These are phyloP conservation scores for Podospora australis DNA, from an alignment of 495 filamentous ascomycete genomes.

Conservation along the genomic window DNA sequence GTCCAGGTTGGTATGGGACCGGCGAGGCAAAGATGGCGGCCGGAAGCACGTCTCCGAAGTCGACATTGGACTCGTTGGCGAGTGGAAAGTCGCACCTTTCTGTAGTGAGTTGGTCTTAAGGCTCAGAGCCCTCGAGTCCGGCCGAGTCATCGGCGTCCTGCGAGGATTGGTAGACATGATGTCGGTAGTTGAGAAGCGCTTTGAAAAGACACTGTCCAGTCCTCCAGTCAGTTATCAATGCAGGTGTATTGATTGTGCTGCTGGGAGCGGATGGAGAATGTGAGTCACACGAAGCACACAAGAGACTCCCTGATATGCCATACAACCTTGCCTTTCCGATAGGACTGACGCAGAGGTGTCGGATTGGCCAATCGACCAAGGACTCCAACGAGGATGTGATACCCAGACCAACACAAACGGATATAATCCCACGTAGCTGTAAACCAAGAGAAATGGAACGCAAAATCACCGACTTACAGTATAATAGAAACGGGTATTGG, in stretches of 20 bases:
- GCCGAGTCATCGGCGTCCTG: conserved; percentile 43
- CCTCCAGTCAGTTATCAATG: conserved; percentile 24
- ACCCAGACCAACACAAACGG: conserved; percentile 2
- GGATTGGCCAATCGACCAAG: conserved; percentile 19
- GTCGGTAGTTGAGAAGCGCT: conserved; percentile 20
- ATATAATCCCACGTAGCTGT: no score
- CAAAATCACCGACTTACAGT: background rate
- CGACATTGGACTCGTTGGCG: conserved; percentile 39
- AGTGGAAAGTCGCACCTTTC: conserved; percentile 61
- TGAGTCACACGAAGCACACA: conserved; percentile 25
- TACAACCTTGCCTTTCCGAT: background rate
- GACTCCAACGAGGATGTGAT: background rate
- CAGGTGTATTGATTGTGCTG: conserved; percentile 13
- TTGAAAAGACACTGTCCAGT: conserved; percentile 18
- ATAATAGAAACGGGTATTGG: background rate
- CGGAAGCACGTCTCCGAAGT: conserved; percentile 41
- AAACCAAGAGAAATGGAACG: background rate
- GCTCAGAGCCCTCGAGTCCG: conserved; percentile 35
- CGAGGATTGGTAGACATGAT: conserved; percentile 49
- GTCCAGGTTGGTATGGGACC: conserved; percentile 57
- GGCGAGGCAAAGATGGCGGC: conserved; percentile 47
- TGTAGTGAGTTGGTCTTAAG: conserved; percentile 50
- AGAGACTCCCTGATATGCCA: conserved; percentile 11
- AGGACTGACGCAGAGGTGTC: conserved; percentile 1
- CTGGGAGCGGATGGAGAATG: conserved; percentile 10